Conservation (phyloP, 2,329 filamentous ascomycete genomes). For the Sarocladiaceae sp. region DNA sequence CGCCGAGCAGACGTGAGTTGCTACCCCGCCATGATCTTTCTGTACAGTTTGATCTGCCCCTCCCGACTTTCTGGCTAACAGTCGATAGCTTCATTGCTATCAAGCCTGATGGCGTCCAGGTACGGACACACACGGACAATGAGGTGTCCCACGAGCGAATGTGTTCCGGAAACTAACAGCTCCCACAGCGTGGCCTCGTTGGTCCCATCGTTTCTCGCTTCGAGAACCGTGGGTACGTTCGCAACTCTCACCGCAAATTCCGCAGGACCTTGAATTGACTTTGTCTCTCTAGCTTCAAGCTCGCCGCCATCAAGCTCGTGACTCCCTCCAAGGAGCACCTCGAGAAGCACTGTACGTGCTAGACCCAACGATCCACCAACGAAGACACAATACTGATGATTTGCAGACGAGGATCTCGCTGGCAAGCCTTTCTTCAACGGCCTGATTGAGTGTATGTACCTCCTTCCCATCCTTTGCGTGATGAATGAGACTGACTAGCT, state of each 20-base stretch:
- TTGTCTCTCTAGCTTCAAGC: constrained; percentile 64
- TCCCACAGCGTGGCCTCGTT: constrained; percentile 80
- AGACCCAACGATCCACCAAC: constrained; percentile 8
- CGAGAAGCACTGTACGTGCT: constrained; percentile 77
- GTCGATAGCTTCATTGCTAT: constrained; percentile 91
- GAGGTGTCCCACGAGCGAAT: neutral
- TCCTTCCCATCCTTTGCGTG: neutral
- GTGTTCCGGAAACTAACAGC: constrained; percentile 21
- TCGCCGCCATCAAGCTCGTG: constrained; percentile 93
- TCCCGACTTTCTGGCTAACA: constrained; percentile 1
- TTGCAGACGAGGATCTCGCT: constrained; percentile 72
- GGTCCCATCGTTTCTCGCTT: constrained; percentile 98
- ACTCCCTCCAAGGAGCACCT: constrained; percentile 89
- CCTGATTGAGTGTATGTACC: constrained; percentile 75
- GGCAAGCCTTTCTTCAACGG: constrained; percentile 96
- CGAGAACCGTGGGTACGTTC: constrained; percentile 79
- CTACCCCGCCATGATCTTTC: constrained; percentile 27
- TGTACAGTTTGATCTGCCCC: constrained; percentile 9
- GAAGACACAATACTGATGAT: constrained; percentile 19
- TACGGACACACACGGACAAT: constrained; percentile 33
- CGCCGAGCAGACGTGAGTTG: constrained; percentile 79
- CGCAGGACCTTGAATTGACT: constrained; percentile 11
- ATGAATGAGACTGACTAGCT: constrained; percentile 12
- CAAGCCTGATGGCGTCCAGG: constrained; percentile 99
- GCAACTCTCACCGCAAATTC: constrained; percentile 11